phyloP scores from a whole-genome alignment of 495 filamentous ascomycete species.

The Trichocladium uniseriatum region DNA sequence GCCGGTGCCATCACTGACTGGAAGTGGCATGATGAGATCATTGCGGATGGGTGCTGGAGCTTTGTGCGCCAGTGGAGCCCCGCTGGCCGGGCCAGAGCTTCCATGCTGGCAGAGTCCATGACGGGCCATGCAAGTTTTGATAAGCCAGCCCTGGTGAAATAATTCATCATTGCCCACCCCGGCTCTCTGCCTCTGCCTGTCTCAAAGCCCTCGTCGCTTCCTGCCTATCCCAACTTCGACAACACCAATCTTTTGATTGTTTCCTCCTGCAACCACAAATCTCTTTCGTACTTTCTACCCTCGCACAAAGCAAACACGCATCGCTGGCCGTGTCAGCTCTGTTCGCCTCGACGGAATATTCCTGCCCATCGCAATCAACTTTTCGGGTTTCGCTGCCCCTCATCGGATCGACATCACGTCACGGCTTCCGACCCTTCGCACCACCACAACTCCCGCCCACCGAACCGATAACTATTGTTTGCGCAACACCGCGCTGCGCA shows the following conservation, averaged over 20 bases:
- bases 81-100: not conserved
- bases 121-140: conserved; percentile 4
- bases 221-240: conserved; percentile 2
- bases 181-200: conserved; percentile 1
- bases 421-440: not conserved
- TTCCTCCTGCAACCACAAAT: not conserved
- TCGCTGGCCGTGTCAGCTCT: not conserved
- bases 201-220: conserved; percentile 6
- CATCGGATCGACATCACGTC: conserved; percentile 3
- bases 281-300: not conserved
- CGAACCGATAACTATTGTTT: not conserved
- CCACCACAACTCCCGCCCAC: too few species aligned
- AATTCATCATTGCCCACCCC: too few species aligned
- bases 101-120: conserved; percentile 2
- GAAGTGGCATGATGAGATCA: conserved; percentile 31
- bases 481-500: conserved; percentile 1
- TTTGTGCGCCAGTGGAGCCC: not conserved
- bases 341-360: not conserved
- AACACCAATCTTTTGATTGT: not conserved
- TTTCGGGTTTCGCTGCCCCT: not conserved
- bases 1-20: not conserved
- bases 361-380: not conserved
- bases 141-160: conserved; percentile 2
- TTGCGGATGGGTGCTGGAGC: conserved; percentile 3
- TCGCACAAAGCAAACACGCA: not conserved